Evolutionary conservation across 495 filamentous ascomycete species (phyloP).

Genomic region (Rhizodiscina lignyota): DNA sequence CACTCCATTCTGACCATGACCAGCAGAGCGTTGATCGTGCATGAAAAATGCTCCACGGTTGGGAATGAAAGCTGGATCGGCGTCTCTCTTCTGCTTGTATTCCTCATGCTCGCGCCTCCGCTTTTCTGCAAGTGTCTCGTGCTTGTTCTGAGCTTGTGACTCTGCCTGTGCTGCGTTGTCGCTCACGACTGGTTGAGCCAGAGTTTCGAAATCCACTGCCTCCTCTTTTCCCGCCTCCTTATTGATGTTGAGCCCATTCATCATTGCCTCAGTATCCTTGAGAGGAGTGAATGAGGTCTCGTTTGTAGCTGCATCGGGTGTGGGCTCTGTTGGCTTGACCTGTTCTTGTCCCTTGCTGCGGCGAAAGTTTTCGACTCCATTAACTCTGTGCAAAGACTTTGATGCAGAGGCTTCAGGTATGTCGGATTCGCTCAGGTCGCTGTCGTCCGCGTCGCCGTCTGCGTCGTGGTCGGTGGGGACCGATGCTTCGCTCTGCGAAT

Average conservation of each 20-base stretch:
- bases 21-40: constrained; percentile 76
- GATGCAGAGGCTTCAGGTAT: constrained; percentile 28
- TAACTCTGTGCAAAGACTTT: constrained; percentile 10
- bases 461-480: constrained; percentile 55
- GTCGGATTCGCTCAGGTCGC: constrained; percentile 57
- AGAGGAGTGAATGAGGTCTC: constrained; percentile 10
- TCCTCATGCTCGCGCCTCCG: constrained; percentile 80
- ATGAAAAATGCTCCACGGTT: constrained; percentile 93
- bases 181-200: not conserved
- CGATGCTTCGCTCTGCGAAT: constrained; percentile 70
- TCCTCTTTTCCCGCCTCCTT: constrained; percentile 31
- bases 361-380: not conserved
- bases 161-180: not conserved
- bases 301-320: constrained; percentile 1
- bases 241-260: constrained; percentile 61
- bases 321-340: not conserved
- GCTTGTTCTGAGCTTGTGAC: too few relatives aligned
- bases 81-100: constrained; percentile 69
- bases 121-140: constrained; percentile 42
- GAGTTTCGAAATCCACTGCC: constrained; percentile 32
- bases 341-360: constrained; percentile 6
- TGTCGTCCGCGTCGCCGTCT: constrained; percentile 55
- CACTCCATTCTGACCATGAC: constrained; percentile 59
- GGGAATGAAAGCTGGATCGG: constrained; percentile 86
- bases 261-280: constrained; percentile 74